Conservation (phyloP, 495 filamentous ascomycete genomes). For the Penicillium coffeae region DNA sequence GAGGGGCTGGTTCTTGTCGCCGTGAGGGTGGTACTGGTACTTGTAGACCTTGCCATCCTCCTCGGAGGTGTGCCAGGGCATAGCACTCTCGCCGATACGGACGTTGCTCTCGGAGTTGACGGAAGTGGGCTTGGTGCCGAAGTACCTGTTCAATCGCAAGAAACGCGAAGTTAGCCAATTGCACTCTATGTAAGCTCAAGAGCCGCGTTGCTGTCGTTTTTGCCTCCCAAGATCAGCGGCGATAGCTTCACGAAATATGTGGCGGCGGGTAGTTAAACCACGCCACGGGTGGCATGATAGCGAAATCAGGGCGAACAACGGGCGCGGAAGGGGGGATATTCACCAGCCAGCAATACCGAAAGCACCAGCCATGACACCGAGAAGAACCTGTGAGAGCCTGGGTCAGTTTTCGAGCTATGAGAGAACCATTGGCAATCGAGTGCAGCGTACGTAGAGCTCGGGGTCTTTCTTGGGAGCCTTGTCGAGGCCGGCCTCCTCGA, state of each 20-base stretch:
- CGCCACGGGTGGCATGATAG: background rate
- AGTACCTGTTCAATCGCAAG: slow-evolving; percentile 31
- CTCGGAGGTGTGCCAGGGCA: slow-evolving; percentile 81
- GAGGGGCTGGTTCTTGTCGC: slow-evolving; percentile 67
- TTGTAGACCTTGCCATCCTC: slow-evolving; percentile 58
- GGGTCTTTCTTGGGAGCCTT: slow-evolving; percentile 72
- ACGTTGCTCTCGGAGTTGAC: slow-evolving; percentile 77
- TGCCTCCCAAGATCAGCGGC: background rate
- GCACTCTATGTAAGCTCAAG: background rate
- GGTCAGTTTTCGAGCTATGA: slow-evolving; percentile 16
- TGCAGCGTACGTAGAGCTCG: slow-evolving; percentile 70
- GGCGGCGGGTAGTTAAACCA: background rate
- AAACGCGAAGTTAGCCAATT: slow-evolving; percentile 13
- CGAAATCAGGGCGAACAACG: background rate
- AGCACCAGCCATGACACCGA: slow-evolving; percentile 86
- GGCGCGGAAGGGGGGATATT: slow-evolving; percentile 45
- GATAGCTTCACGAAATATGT: background rate
- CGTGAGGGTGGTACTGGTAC: slow-evolving; percentile 92
- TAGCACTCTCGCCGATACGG: slow-evolving; percentile 64
- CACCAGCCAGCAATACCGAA: slow-evolving; percentile 81
- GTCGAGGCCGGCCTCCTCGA: slow-evolving; percentile 50
- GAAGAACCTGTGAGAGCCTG: slow-evolving; percentile 61
- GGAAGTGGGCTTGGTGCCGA: slow-evolving; percentile 81
- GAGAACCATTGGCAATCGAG: slow-evolving; percentile 10
- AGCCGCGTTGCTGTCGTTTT: background rate